These are phyloP conservation scores for Fusarium keratoplasticum DNA, from an alignment of 2,329 filamentous ascomycete species.

Conservation along the genomic window DNA sequence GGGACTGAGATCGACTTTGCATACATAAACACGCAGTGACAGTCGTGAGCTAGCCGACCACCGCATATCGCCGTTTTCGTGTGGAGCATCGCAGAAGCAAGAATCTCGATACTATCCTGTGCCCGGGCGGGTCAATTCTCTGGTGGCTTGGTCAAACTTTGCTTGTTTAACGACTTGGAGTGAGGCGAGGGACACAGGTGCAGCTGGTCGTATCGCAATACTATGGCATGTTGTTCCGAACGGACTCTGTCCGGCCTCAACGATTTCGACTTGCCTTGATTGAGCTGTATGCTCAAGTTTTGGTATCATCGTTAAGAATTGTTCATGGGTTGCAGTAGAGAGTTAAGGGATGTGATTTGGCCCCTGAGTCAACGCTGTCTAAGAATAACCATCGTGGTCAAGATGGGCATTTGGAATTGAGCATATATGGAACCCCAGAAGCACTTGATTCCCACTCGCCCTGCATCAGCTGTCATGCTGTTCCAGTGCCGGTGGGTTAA, in stretches of 20 bases:
- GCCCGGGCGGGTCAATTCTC: not conserved
- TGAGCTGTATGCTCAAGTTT: not conserved
- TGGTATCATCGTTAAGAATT: not conserved
- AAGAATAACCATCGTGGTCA: not conserved
- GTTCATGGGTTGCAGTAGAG: not conserved
- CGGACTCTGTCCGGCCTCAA: too few species aligned
- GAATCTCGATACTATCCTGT: not conserved
- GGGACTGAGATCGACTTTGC: not conserved
- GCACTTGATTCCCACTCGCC: not conserved
- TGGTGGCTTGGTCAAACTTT: not conserved
- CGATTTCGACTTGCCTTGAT: not conserved
- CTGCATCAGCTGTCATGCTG: not conserved
- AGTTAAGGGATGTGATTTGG: not conserved
- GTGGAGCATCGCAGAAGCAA: not conserved
- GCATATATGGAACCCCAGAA: not conserved
- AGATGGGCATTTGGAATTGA: not conserved
- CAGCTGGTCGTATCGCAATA: not conserved
- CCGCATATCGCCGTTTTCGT: not conserved
- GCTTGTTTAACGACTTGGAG: not conserved
- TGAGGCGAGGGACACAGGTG: not conserved
- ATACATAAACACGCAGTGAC: not conserved
- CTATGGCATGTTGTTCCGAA: not conserved
- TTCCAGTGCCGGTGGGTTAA: not conserved
- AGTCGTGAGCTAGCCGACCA: not conserved
- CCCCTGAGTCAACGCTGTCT: not conserved